Conservation (phyloP, 768 basidiomycete species). For the Cubamyces sp. region DNA sequence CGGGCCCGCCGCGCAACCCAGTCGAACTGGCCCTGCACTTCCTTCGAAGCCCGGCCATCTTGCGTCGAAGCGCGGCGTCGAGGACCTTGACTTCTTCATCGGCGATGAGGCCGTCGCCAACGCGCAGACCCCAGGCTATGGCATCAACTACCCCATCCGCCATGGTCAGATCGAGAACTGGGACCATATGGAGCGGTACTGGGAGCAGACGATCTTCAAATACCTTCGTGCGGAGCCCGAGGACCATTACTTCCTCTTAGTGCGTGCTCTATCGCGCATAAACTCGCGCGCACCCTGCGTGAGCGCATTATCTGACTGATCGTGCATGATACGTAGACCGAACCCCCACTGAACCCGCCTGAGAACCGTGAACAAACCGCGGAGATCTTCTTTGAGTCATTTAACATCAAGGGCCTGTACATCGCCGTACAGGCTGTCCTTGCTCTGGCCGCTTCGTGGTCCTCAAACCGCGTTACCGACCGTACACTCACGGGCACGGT, state of each 20-base stretch:
- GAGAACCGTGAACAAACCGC: constrained; percentile 99
- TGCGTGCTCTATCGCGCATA: constrained; percentile 48
- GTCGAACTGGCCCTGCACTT: constrained; percentile 73
- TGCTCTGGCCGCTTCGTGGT: constrained; percentile 97
- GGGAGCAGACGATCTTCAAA: constrained; percentile 99
- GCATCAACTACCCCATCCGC: constrained; percentile 93
- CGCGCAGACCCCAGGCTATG: constrained; percentile 92
- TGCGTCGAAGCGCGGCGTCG: constrained; percentile 95
- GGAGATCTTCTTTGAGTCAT: constrained; percentile 99
- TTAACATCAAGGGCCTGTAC: constrained; percentile 98
- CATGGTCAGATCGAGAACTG: constrained; percentile 99
- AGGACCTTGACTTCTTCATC: constrained; percentile 99
- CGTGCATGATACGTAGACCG: constrained; percentile 64
- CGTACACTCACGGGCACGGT: constrained; percentile 96
- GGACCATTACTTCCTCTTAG: constrained; percentile 97
- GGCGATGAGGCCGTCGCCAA: constrained; percentile 98
- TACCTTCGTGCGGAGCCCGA: constrained; percentile 98
- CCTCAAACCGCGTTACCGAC: constrained; percentile 86
- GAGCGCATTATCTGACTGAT: constrained; percentile 13
- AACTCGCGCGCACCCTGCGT: not conserved
- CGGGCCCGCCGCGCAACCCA: constrained; percentile 62
- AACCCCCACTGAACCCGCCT: constrained; percentile 96
- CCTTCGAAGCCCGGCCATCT: constrained; percentile 89
- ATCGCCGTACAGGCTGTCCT: constrained; percentile 99
- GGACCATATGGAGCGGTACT: constrained; percentile 99